A percentile compares a stretch with the other conserved stretches of the same genome.
Conservation (phyloP, 805 yeast species). For the Ogataea allantospora region DNA sequence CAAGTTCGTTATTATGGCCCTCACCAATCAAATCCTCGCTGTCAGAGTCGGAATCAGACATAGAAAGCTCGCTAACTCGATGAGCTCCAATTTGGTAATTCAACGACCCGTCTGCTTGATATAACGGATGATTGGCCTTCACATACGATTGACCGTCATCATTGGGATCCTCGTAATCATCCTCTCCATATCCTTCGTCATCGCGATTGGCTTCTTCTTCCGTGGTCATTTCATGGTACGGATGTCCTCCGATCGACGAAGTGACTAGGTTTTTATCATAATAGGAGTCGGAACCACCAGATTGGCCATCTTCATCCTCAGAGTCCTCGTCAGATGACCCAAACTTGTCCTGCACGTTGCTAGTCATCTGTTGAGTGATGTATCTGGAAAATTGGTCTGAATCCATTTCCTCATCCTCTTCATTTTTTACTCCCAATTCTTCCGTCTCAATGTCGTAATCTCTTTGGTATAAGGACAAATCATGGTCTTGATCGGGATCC, state of each 20-base stretch:
- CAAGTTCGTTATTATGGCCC: conserved; percentile 20
- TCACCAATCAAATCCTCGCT: conserved; percentile 30
- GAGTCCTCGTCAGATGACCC: conserved; percentile 58
- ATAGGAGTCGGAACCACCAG: conserved; percentile 7
- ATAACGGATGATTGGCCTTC: conserved; percentile 58
- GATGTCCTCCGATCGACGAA: conserved; percentile 35
- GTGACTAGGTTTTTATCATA: conserved; percentile 17
- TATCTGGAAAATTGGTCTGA: conserved; percentile 66
- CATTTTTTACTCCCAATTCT: conserved; percentile 22
- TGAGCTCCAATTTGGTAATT: conserved; percentile 21
- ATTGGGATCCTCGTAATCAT: conserved; percentile 75
- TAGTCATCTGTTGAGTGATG: conserved; percentile 72
- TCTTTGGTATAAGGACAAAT: conserved; percentile 19
- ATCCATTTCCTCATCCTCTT: conserved; percentile 29
- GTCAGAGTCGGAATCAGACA: conserved; percentile 27
- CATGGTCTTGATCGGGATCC: conserved; percentile 26
- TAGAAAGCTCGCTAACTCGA: conserved; percentile 19
- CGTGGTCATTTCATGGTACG: conserved; percentile 34
- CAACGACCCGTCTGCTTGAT: conserved; percentile 44
- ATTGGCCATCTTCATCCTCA: conserved; percentile 43
- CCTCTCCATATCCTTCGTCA: conserved; percentile 59
- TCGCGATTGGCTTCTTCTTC: conserved; percentile 63
- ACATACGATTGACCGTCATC: conserved; percentile 78
- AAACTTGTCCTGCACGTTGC: conserved; percentile 46
- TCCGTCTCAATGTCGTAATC: conserved; percentile 17